Conservation (phyloP, 441 rosid species). For the Eutrema salsugineum region DNA sequence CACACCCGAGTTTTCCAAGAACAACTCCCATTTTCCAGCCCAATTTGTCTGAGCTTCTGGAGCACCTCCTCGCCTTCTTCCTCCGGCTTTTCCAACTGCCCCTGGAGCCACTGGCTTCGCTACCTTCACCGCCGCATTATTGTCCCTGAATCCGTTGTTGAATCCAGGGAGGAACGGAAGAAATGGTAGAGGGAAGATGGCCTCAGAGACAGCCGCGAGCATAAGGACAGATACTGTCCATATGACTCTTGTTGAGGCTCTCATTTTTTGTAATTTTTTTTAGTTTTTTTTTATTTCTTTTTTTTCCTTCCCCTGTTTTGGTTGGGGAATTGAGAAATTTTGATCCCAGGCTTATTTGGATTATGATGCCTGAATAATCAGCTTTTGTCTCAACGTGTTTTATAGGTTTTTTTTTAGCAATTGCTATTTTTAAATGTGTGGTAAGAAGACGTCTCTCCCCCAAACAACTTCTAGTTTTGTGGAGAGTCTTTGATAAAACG, state of each 20-base stretch:
- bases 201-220: conserved; percentile 30
- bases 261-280: conserved; percentile 3
- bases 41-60: conserved; percentile 16
- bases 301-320: conserved; percentile 13
- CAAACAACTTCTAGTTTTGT: conserved; percentile 17
- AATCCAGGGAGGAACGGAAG: conserved; percentile 29
- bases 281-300: background rate
- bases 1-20: conserved; percentile 52
- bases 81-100: conserved; percentile 6
- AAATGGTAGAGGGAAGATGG: conserved; percentile 28
- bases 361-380: conserved; percentile 23
- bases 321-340: conserved; percentile 22
- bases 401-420: conserved; percentile 15
- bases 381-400: background rate
- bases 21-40: conserved; percentile 57
- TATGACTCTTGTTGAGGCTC: conserved; percentile 31
- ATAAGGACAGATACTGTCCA: conserved; percentile 34
- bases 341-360: conserved; percentile 23
- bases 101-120: background rate
- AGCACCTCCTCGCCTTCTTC: background rate
- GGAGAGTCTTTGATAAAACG: background rate
- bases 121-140: background rate
- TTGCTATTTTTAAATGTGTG: conserved; percentile 25
- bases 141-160: background rate
- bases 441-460: conserved; percentile 19